phyloP scores from a whole-genome alignment of 306 rosid species.

The Lathyrus tuberosus region DNA sequence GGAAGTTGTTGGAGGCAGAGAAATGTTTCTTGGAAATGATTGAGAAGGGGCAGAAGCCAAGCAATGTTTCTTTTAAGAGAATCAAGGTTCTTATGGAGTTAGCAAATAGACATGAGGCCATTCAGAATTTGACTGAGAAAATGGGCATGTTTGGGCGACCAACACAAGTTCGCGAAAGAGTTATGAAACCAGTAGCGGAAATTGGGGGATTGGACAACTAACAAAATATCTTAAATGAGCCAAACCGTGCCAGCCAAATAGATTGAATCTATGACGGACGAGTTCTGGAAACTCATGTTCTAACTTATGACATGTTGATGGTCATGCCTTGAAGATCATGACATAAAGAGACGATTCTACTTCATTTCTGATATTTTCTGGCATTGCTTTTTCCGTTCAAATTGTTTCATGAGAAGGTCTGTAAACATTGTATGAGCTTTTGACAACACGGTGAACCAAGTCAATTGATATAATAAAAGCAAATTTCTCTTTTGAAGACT shows the following conservation, averaged over 20 bases:
- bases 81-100: slow-evolving; percentile 89
- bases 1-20: slow-evolving; percentile 77
- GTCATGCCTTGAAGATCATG: slow-evolving; percentile 12
- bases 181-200: not conserved
- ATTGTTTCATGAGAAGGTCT: not conserved
- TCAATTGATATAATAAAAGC: too few species aligned
- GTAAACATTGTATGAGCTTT: not conserved
- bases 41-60: slow-evolving; percentile 87
- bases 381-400: not conserved
- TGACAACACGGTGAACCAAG: not conserved
- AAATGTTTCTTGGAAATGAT: slow-evolving; percentile 86
- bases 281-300: slow-evolving; percentile 1
- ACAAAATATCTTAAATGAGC: not conserved
- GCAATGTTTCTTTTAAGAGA: slow-evolving; percentile 74
- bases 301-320: not conserved
- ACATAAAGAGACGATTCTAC: slow-evolving; percentile 7
- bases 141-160: slow-evolving; percentile 61
- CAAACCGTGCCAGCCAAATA: not conserved
- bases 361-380: not conserved
- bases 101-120: slow-evolving; percentile 67
- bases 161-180: slow-evolving; percentile 40
- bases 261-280: not conserved
- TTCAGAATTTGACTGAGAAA: slow-evolving; percentile 65
- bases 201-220: not conserved
- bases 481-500: too few species aligned